Evolutionary conservation across 192 early-diverging fungal genomes (phyloP).

Genomic region (Gaertneriomyces sp.): DNA sequence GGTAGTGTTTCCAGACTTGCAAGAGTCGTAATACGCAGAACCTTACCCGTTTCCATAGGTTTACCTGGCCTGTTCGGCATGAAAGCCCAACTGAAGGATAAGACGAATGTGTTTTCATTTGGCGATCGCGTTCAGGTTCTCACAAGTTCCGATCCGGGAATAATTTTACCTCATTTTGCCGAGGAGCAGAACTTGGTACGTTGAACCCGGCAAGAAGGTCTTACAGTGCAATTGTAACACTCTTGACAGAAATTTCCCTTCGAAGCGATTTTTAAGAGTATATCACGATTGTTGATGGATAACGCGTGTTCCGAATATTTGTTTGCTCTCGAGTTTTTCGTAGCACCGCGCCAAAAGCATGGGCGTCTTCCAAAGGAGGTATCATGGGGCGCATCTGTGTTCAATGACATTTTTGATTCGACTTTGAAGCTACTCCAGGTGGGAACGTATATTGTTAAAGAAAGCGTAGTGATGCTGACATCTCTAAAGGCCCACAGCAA

Average conservation of each 20-base stretch:
- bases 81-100: constrained; percentile 72
- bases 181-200: constrained; percentile 68
- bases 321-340: constrained; percentile 89
- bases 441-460: neutral
- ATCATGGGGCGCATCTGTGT: constrained; percentile 44
- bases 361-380: constrained; percentile 21
- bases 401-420: constrained; percentile 86
- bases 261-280: constrained; percentile 86
- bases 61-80: constrained; percentile 40
- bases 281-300: constrained; percentile 87
- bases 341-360: constrained; percentile 60
- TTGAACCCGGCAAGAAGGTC: neutral
- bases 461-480: constrained; percentile 3
- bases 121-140: constrained; percentile 79
- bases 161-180: constrained; percentile 77
- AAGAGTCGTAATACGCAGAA: neutral
- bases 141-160: constrained; percentile 70
- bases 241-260: constrained; percentile 64
- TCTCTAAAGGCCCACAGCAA: constrained; percentile 46
- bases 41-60: neutral
- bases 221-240: too few relatives aligned
- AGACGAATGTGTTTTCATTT: constrained; percentile 78
- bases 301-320: constrained; percentile 94
- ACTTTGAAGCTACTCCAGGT: constrained; percentile 71
- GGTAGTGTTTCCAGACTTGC: constrained; percentile 36